Base-by-base conservation (phyloP, 305 asterid genomes). In the Fraxinus nigra region DNA sequence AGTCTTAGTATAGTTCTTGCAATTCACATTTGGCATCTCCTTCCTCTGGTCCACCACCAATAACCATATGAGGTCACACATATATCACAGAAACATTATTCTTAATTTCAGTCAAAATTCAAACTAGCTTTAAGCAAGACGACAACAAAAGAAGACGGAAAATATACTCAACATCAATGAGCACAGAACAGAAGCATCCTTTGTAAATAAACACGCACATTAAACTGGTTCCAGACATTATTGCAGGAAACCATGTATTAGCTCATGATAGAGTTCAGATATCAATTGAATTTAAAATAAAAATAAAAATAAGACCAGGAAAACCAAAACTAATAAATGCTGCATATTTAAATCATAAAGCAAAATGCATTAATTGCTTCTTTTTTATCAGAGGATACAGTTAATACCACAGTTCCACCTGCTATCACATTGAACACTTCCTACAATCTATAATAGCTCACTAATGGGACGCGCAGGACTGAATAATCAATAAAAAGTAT, bases 341-440 rank as follows among this genome's bases (percentile, higher is more conserved):
- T 11, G n/a, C 54, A 77, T 59, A 11, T 54, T 37, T 65, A 30
- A 63, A 69, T 48, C 24, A 67, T 28, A 24, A 59, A 75, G 69
- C 76, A 51, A 26, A 76, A 22, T 20, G 67, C 59, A 70, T 79
- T 79, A 46, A 67, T 74, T 81, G 79, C 63, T 78, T 74, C 37
- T 67, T 28, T 78, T 74, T 51, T 67, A 18, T 34, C 48, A 22
- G 26, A 56, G 82, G 61, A 78, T 61, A 40, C 54, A 43, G 54
- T 11, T 43, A 73, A 79, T 76, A 74, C 73, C 48, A 61, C 8
- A 63, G 65, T 20, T 20, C 46, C 73, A 37, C 56, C 40, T 76
- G 65, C 56, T 73, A 67, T 13, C 74, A 4, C 74, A 67, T 67
- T 65, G 18, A 67, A 28, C 9, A 67, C 74, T 67, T 67, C 74